phyloP scores from a whole-genome alignment of 345 rosid genomes.

The Carallia pectinifolia region DNA sequence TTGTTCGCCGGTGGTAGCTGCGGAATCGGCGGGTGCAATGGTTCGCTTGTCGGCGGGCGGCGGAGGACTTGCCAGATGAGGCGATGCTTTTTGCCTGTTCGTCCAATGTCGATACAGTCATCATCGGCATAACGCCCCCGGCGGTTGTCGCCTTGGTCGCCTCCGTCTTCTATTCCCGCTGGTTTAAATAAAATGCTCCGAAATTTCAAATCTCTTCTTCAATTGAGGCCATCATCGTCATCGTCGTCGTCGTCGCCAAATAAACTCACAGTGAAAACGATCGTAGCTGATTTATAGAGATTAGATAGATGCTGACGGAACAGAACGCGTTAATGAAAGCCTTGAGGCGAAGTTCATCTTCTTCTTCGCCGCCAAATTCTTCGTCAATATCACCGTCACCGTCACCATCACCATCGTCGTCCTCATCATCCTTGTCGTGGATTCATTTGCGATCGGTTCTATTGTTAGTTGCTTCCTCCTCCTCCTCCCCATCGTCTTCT shows the following conservation, averaged over 20 bases:
- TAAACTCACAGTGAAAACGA: background rate
- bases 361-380: conserved; percentile 35
- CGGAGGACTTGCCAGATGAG: conserved; percentile 28
- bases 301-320: conserved; percentile 39
- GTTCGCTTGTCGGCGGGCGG: conserved; percentile 26
- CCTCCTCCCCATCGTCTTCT: conserved; percentile 34
- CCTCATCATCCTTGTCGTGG: conserved; percentile 57
- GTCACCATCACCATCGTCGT: conserved; percentile 28
- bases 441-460: conserved; percentile 62
- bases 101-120: conserved; percentile 55
- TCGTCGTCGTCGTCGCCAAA: background rate
- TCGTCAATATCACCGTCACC: conserved; percentile 24
- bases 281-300: background rate
- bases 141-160: conserved; percentile 71
- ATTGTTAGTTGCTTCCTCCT: conserved; percentile 51
- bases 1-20: conserved; percentile 43
- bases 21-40: conserved; percentile 27
- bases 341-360: conserved; percentile 50
- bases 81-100: conserved; percentile 36
- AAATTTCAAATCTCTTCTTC: background rate
- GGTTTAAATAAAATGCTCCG: conserved; percentile 32
- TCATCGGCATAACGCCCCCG: conserved; percentile 68
- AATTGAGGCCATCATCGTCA: background rate
- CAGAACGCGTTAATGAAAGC: conserved; percentile 56
- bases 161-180: conserved; percentile 60